Evolutionary conservation across 768 basidiomycete genomes (phyloP), one percentile per base, ranked within the genome.

Genomic region (Agaricus bisporus): DNA sequence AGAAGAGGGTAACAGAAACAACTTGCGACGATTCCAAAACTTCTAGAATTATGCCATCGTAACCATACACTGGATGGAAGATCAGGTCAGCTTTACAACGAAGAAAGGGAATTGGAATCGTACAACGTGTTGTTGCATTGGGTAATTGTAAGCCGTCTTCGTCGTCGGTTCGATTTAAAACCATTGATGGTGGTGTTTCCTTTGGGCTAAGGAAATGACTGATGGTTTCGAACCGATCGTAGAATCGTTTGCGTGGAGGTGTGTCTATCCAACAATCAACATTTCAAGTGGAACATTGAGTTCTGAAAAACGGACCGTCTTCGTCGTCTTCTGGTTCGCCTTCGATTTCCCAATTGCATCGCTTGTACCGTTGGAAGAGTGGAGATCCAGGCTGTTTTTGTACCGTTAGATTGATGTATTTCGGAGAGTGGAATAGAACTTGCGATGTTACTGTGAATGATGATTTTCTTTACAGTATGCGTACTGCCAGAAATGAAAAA

Each of bases 261-360:
- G 84, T 79, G 64, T 88, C 88, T 90, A 51, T 7, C 32, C 7
- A 32, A 32, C 7, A 29, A 7, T 36, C n/a, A 12, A n/a, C n/a
- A n/a, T n/a, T 51, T 46, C n/a, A 59, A 26, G 53, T 37, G 48
- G 48, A 41, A 49, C 14, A 49, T 20, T 51, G 38, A 41, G 22
- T 25, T 26, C 26, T 2, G 14, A 22, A 22, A 22, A 42, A 60
- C 63, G 58, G 56, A 87, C 88, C 86, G 63, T 91, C 88, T 72
- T 91, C 87, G 53, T 90, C 88, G 52, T 89, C 88, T 66, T 91
- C 88, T 22, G 87, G 87, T 48, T 69, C 71, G 3, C 85, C 86
- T 64, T 89, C 85, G 36, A 97, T 78, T 63, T 88, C 83, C 93
- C 93, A 97, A 39, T 85, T 88, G 67, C 93, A 95, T 35, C 92